These are phyloP conservation scores for Lathyrus aphaca DNA, from an alignment of 306 rosid species.

Conservation along the genomic window DNA sequence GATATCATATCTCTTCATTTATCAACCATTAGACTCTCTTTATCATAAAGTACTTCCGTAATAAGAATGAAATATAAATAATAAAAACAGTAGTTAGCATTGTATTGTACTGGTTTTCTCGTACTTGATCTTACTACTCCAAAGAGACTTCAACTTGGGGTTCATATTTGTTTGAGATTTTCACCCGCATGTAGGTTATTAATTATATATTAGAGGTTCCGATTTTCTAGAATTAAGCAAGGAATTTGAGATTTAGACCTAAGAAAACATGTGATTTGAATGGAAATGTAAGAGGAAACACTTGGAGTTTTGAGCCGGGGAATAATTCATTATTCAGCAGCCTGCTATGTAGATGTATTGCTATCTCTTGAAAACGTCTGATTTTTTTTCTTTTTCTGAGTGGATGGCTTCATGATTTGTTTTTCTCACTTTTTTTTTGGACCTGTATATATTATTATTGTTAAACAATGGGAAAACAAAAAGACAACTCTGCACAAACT, in stretches of 20 bases:
- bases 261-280: background rate
- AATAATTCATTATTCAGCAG: background rate
- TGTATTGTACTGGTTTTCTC: constrained; percentile 3
- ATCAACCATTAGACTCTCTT: constrained; percentile 1
- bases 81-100: constrained; percentile 15
- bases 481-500: constrained; percentile 1
- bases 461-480: background rate
- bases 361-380: constrained; percentile 6
- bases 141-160: constrained; percentile 10
- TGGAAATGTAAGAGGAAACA: constrained; percentile 4
- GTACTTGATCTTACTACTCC: background rate
- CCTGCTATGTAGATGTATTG: background rate
- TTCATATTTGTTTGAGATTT: constrained; percentile 21
- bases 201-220: background rate
- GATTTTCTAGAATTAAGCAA: background rate
- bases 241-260: background rate
- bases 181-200: background rate
- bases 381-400: constrained; percentile 3
- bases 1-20: background rate
- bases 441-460: background rate
- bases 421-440: background rate
- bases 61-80: constrained; percentile 10
- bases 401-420: background rate
- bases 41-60: constrained; percentile 7
- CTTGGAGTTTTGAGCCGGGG: background rate